phyloP scores from a whole-genome alignment of 441 rosid genomes.

The Erodium moschatum region DNA sequence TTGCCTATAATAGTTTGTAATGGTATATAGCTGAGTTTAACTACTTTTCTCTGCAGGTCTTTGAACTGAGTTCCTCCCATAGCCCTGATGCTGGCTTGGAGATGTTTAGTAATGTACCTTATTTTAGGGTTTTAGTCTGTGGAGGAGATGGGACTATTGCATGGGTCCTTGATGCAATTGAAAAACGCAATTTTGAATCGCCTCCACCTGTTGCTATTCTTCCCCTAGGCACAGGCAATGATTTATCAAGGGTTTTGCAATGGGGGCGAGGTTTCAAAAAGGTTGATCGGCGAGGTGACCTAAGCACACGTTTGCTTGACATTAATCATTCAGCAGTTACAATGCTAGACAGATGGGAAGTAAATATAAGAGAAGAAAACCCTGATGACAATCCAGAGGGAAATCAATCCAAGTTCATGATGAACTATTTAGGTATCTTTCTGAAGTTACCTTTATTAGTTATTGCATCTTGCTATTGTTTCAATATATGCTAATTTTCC shows the following conservation, averaged over 20 bases:
- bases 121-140: conserved; percentile 60
- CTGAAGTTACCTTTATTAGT: conserved; percentile 9
- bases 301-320: conserved; percentile 47
- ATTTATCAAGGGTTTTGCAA: conserved; percentile 54
- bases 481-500: conserved; percentile 17
- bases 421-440: conserved; percentile 55
- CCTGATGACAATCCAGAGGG: conserved; percentile 24
- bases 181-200: conserved; percentile 46
- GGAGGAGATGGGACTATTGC: conserved; percentile 76
- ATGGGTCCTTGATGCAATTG: conserved; percentile 64
- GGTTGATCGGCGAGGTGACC: conserved; percentile 47
- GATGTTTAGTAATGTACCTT: conserved; percentile 40
- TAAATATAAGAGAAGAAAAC: conserved; percentile 39
- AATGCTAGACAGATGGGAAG: conserved; percentile 68
- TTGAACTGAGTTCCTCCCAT: conserved; percentile 47
- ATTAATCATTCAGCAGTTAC: conserved; percentile 55
- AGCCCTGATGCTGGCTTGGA: conserved; percentile 63
- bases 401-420: conserved; percentile 49
- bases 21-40: conserved; percentile 8
- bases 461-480: conserved; percentile 17
- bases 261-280: conserved; percentile 61
- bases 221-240: conserved; percentile 71
- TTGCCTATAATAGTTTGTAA: neutral
- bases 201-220: conserved; percentile 70
- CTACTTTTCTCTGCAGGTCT: conserved; percentile 34